Evolutionary conservation across 129 eudicot species (phyloP), one percentile per base, ranked within the genome.

Genomic region (Heracleum sosnowskyi): DNA sequence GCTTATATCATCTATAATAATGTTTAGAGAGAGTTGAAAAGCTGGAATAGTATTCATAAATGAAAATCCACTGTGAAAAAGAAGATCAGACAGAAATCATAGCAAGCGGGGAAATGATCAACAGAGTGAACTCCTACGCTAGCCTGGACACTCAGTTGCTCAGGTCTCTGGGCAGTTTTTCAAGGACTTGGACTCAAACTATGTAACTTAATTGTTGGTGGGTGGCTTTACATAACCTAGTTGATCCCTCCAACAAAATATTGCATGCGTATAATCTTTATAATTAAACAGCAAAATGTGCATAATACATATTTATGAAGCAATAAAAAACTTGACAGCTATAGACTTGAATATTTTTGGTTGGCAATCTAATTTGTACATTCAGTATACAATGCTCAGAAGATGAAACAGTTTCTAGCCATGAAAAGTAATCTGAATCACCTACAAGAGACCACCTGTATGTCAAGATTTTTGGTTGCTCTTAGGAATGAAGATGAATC

Each of bases 301-400:
- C 68, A 60, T 60, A 57, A 57, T 60, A 60, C 68, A 60, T 33
- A 60, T n/a, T 60, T 9, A 24, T 37, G 55, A 73, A 73, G 34
- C 53, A 24, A 26, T 39, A 7, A 22, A 73, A 37, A 26, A 6
- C 55, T 74, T 42, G 33, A 74, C 76, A 22, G 24, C 11, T 45
- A 72, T 34, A 72, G 57, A 44, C 57, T 42, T 42, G 28, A 36
- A 74, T 26, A 44, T 74, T 13, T 74, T 26, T 28, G 47, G 60
- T 73, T 26, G 77, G 77, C 60, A 74, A 74, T 42, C 77, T 74
- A 74, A 44, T 74, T 44, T 44, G 60, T 74, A 74, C 76, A 74
- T 24, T 2, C 20, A 74, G 62, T 74, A 74, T 42, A 74, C 5
- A 44, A 7, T 26, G n/a, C 36, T 39, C 49, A 72, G 40, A 66